Evolutionary conservation across 768 basidiomycete genomes (phyloP), one percentile per base, ranked within the genome.

Genomic region (Lactarius evosmus): DNA sequence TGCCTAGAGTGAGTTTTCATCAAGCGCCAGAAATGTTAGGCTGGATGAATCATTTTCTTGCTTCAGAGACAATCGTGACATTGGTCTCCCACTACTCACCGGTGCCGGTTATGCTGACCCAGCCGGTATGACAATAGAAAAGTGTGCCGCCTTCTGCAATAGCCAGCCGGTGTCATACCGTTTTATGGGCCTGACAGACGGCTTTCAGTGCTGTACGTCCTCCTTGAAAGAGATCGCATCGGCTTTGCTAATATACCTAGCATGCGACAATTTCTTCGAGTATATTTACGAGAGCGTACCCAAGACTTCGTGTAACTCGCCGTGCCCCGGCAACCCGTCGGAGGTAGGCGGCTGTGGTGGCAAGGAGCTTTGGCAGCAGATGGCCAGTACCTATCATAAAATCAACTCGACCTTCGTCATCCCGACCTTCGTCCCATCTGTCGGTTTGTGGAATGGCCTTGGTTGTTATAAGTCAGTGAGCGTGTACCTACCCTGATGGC

Each of bases 101-200:
- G 82, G 78, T 12, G 75, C 82, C 0, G 74, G 77, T 5, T 83
- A 76, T 65, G 73, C 78, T 11, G 77, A 78, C 67, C 73, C 79
- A 19, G 76, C 75, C 4, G 75, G 74, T 27, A 90, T 90, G 85
- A 90, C 89, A 7, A 77, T 84, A 38, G 84, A 80, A 68, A 69
- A 72, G 7, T 82, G 81, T 69, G 71, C 81, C 63, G 70, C 29
- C 59, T 81, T 75, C 66, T 82, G 81, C 70, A 74, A 78, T 38
- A 56, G 74, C 22, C 73, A 78, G 60, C 67, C 73, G 14, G 29
- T 30, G n/a, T 5, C 29, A 8, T 88, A 78, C 70, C 73, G 85
- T 63, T 88, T 82, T 66, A 87, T 88, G 22, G 90, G 89, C 7
- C 78, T 84, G 16, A 88, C 91, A 73, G 89, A 79, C 63, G 81